phyloP scores from a whole-genome alignment of 495 filamentous ascomycete species.

The Neurospora pannonica region DNA sequence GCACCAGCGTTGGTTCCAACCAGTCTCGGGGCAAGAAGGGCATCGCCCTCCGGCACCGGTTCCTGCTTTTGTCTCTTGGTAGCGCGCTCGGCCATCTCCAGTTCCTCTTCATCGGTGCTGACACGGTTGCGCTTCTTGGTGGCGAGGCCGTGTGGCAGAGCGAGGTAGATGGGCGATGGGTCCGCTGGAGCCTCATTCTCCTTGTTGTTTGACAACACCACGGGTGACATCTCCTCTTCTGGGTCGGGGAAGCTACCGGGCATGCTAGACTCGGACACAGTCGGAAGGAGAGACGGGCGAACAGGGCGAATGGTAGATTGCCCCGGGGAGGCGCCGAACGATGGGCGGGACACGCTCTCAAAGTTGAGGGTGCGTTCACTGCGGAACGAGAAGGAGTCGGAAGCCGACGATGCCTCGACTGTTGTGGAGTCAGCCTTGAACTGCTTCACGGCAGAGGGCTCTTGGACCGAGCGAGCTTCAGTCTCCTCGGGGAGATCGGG shows the following conservation, averaged over 20 bases:
- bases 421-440: conserved; percentile 16
- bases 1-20: conserved; percentile 2
- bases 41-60: conserved; percentile 36
- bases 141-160: conserved; percentile 55
- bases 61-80: conserved; percentile 40
- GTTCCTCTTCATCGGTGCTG: conserved; percentile 39
- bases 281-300: conserved; percentile 39
- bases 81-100: conserved; percentile 31
- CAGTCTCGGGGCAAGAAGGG: conserved; percentile 32
- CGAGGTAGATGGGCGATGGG: conserved; percentile 6
- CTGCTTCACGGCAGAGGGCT: conserved; percentile 2
- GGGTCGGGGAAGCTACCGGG: conserved; percentile 39
- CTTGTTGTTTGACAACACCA: conserved; percentile 26
- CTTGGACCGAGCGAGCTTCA: conserved; percentile 10
- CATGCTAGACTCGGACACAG: conserved; percentile 22
- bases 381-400: conserved; percentile 52
- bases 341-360: conserved; percentile 21
- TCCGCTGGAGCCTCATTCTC: conserved; percentile 33
- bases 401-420: conserved; percentile 22
- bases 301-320: conserved; percentile 50
- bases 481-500: conserved; percentile 28
- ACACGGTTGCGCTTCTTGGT: conserved; percentile 65
- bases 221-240: background rate
- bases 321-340: conserved; percentile 40
- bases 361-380: conserved; percentile 49